Evolutionary conservation across 169 alveolate species (phyloP).

Genomic region (Plasmodium inui): DNA sequence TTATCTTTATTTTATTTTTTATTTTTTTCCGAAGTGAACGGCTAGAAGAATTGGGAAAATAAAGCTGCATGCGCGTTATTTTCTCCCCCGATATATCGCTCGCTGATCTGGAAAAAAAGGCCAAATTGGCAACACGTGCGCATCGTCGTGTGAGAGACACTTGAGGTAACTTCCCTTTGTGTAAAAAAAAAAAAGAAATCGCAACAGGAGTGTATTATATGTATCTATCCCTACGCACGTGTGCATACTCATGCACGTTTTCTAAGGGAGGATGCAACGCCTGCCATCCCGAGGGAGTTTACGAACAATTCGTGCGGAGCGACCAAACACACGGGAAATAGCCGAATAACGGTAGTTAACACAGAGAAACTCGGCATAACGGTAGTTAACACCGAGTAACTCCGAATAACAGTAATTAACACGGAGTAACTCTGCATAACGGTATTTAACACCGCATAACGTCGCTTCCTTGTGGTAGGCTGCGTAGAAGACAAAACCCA

Average conservation of each 20-base stretch:
- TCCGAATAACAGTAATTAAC: no score
- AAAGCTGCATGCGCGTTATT: neutral
- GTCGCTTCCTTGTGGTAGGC: neutral
- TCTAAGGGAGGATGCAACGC: constrained; percentile 46
- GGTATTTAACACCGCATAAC: neutral
- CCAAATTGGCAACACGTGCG: neutral
- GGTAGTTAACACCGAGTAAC: no score
- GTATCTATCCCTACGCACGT: neutral
- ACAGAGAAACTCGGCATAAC: no score
- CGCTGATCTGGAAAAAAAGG: neutral
- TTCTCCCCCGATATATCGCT: neutral
- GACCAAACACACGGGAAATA: neutral
- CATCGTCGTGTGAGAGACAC: neutral
- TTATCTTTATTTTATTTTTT: neutral
- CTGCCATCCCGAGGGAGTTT: neutral
- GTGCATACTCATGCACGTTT: neutral
- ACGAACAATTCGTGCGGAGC: neutral
- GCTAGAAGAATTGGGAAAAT: neutral
- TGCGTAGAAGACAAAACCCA: neutral
- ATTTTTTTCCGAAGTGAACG: neutral
- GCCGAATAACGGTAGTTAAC: neutral
- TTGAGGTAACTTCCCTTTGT: neutral
- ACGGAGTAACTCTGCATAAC: neutral
- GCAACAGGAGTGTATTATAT: neutral
- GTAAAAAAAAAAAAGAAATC: neutral